Conservation (phyloP, 2,329 filamentous ascomycete species). For the Colletotrichum tropicicola region DNA sequence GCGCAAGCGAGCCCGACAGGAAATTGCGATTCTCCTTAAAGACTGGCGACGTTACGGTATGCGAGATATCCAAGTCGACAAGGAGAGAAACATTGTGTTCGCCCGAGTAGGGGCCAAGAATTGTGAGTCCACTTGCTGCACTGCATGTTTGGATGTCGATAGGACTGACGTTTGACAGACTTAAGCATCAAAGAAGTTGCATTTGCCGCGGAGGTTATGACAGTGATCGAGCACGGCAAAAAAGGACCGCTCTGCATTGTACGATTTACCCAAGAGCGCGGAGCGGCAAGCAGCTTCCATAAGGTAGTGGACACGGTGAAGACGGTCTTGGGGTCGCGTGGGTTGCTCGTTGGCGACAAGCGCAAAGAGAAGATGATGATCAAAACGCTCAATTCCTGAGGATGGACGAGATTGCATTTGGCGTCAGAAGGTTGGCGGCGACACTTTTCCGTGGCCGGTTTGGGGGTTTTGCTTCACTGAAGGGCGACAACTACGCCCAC, state of each 20-base stretch:
- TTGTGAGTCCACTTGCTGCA: constrained; percentile 64
- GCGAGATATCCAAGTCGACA: constrained; percentile 80
- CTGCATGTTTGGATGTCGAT: background rate
- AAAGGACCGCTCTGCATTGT: constrained; percentile 81
- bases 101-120: constrained; percentile 81
- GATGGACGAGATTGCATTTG: constrained; percentile 22
- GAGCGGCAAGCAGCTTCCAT: constrained; percentile 90
- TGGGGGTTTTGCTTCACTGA: constrained; percentile 12
- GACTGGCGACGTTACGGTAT: constrained; percentile 89
- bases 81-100: constrained; percentile 80
- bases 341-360: constrained; percentile 74
- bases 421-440: constrained; percentile 24
- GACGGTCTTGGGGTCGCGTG: constrained; percentile 70
- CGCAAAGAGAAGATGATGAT: constrained; percentile 78
- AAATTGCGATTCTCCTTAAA: constrained; percentile 77
- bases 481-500: background rate
- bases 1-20: constrained; percentile 75
- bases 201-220: constrained; percentile 88
- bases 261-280: constrained; percentile 88
- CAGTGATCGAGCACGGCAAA: constrained; percentile 85
- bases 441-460: constrained; percentile 10
- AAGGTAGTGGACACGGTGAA: constrained; percentile 82
- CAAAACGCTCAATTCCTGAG: constrained; percentile 67
- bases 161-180: constrained; percentile 56
- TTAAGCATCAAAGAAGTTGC: constrained; percentile 87